These are phyloP conservation scores for Cryptosporidium andersoni DNA, from an alignment of 169 alveolate species.

Conservation along the genomic window DNA sequence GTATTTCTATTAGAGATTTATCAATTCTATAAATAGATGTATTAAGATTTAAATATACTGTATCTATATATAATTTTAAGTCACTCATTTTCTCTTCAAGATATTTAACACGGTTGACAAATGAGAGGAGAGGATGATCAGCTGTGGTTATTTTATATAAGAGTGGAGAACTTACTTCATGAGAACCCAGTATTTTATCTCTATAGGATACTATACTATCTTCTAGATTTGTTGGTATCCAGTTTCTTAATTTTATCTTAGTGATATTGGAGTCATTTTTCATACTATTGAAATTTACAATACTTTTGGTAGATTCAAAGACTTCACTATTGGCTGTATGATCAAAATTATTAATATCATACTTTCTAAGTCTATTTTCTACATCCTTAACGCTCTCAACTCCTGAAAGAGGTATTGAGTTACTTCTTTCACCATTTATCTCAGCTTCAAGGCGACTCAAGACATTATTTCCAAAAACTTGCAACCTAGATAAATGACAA, in stretches of 20 bases:
- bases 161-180: too few species aligned
- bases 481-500: constrained; percentile 50
- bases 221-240: too few species aligned
- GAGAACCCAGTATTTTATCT: too few species aligned
- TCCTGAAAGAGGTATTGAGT: constrained; percentile 17
- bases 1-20: constrained; percentile 20
- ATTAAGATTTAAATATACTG: constrained; percentile 4
- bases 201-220: too few species aligned
- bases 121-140: constrained; percentile 45
- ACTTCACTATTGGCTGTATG: background rate
- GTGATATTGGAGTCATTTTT: background rate
- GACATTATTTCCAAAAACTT: constrained; percentile 63
- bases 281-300: too few species aligned
- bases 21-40: background rate
- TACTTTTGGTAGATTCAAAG: too few species aligned
- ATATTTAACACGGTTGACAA: constrained; percentile 37
- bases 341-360: constrained; percentile 12
- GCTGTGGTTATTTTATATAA: background rate
- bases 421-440: constrained; percentile 58
- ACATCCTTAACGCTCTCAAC: constrained; percentile 67
- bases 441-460: constrained; percentile 42
- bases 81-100: constrained; percentile 30
- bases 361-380: constrained; percentile 32
- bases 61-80: constrained; percentile 3
- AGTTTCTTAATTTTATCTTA: background rate